Percentiles rank a stretch among this genome's conserved stretches.
phyloP scores from a whole-genome alignment of 202 grass and related monocot genomes.

The Alloteropsis angusta region DNA sequence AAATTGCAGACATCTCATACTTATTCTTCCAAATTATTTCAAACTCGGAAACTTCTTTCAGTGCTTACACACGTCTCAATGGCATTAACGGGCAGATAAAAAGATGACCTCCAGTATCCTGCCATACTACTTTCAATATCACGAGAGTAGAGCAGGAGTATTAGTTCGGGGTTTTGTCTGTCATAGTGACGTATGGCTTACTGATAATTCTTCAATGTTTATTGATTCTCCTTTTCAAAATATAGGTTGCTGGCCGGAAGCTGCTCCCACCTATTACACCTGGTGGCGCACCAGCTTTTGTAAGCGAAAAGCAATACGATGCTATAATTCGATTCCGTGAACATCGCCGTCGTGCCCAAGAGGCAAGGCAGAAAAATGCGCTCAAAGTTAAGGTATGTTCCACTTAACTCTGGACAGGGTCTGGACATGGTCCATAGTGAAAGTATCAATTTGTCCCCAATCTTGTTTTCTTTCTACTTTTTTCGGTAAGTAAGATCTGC shows the following conservation, averaged over 20 bases:
- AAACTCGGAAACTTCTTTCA: background rate
- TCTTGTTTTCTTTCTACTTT: background rate
- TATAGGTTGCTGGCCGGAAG: conserved; percentile 23
- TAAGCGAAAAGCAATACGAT: conserved; percentile 46
- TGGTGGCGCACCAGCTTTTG: conserved; percentile 26
- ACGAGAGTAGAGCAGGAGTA: background rate
- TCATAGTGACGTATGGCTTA: background rate
- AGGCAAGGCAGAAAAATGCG: background rate
- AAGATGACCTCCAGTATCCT: background rate
- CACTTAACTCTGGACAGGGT: background rate
- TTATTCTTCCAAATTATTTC: background rate
- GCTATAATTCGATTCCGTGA: conserved; percentile 42
- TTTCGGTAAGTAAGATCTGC: background rate
- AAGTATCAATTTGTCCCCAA: background rate
- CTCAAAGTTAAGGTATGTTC: conserved; percentile 30
- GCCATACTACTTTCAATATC: background rate
- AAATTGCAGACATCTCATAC: background rate
- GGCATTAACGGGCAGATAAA: background rate
- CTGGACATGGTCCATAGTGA: background rate
- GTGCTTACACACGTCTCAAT: background rate
- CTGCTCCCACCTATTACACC: conserved; percentile 42
- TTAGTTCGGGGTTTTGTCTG: background rate
- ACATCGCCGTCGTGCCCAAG: conserved; percentile 21
- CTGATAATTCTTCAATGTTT: background rate
- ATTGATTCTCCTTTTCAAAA: conserved; percentile 1